A percentile compares a stretch with the other conserved stretches of the same genome.
These are phyloP conservation scores for Phytophthora palmivora DNA, from an alignment of 352 stramenopile species.

Conservation along the genomic window DNA sequence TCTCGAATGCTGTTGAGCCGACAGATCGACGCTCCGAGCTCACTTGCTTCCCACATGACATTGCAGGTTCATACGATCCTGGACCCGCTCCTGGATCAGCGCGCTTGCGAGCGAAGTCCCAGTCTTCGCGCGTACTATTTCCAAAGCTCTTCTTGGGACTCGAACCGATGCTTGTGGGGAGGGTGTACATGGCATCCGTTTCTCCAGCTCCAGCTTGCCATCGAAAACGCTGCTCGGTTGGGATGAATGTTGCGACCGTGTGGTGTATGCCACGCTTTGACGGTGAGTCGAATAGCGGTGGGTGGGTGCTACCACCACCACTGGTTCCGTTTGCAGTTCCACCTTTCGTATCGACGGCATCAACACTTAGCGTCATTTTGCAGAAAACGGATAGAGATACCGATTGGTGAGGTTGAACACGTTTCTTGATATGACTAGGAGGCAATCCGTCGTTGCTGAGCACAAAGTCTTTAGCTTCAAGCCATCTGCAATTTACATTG, in stretches of 20 bases:
- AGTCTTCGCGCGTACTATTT: constrained; percentile 81
- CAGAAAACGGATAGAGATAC: neutral
- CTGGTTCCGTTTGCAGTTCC: constrained; percentile 34
- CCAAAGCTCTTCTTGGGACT: constrained; percentile 78
- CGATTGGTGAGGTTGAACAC: constrained; percentile 7
- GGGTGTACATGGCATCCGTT: constrained; percentile 77
- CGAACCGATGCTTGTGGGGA: constrained; percentile 65
- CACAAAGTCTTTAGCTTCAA: neutral
- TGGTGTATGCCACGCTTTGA: constrained; percentile 81
- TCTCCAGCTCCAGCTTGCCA: constrained; percentile 65
- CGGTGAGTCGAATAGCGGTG: constrained; percentile 73
- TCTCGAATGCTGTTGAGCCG: constrained; percentile 67
- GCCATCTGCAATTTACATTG: constrained; percentile 1
- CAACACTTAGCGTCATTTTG: constrained; percentile 30
- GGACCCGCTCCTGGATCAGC: constrained; percentile 68
- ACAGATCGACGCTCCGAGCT: constrained; percentile 61
- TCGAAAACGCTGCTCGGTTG: constrained; percentile 75
- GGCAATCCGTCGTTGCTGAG: neutral
- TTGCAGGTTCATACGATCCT: constrained; percentile 67
- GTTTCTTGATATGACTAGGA: constrained; percentile 19
- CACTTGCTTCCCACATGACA: constrained; percentile 66
- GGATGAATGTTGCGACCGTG: constrained; percentile 65
- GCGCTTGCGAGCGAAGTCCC: constrained; percentile 71
- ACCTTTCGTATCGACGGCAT: constrained; percentile 10
- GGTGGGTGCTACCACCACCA: constrained; percentile 32